Base-by-base conservation (phyloP, 129 eudicot genomes). In the Escallonia herrerae region DNA sequence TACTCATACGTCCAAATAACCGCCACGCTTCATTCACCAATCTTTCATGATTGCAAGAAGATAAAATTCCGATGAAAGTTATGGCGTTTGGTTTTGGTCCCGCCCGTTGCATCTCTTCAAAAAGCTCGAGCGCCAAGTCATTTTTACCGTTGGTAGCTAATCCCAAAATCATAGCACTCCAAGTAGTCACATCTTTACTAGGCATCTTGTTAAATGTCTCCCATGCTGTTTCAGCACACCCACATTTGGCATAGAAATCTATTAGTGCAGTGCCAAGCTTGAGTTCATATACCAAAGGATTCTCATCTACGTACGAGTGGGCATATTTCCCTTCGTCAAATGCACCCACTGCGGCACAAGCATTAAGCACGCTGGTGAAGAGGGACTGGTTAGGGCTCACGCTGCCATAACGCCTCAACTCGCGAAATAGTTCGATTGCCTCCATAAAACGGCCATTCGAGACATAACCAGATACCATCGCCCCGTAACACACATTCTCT, bases 391-490 rank as follows among this genome's bases (percentile, higher is more conserved):
- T 45, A 22, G 68, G 33, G 48, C 8, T 51, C 9, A 47, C 22
- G 33, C 1, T 22, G 33, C 68, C 68, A 9, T 37, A 15, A 22
- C 13, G 8, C 44, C 13, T 13, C 68, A 64, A 47, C 57, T 64
- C 57, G 3, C 41, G 33, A 33, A 64, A 64, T 45, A 64, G 49
- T 43, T 37, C 68, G 5, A 64, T 46, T 9, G 57, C 68, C 49
- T 64, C 68, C 68, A 47, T 49, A 5, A 47, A 64, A 6, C 48
- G 33, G 12, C 43, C 57, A 2, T 77, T 73, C 56, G 15, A 53
- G 4, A 81, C 67, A 60, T 54, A 65, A 67, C 86, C 86, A 5
- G 86, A 68, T 6, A 76, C 45, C 81, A 80, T 72, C 1, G 85
- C 85, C 40, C 79, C 72, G 65, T 73, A 76, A 9, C 76, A 60